Conservation (phyloP, 305 asterid genomes). For the Fraxinus baroniana region DNA sequence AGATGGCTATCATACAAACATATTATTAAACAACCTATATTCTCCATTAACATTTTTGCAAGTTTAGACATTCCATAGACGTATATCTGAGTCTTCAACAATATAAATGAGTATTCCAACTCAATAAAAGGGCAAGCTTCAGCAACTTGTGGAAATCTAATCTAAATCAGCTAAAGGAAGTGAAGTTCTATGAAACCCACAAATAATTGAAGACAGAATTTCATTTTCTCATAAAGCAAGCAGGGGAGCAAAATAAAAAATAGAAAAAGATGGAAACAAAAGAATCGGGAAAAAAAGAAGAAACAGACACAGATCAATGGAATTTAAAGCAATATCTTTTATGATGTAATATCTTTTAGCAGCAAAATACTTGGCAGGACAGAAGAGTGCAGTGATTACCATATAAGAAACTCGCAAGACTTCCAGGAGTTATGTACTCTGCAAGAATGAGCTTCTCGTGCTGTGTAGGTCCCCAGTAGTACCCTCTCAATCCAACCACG, state of each 20-base stretch:
- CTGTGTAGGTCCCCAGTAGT: slow-evolving; percentile 99
- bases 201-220: not conserved
- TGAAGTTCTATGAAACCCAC: not conserved
- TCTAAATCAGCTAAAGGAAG: not conserved
- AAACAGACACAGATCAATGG: not conserved
- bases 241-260: not conserved
- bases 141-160: not conserved
- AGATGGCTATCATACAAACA: not conserved
- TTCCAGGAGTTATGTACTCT: slow-evolving; percentile 91
- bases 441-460: slow-evolving; percentile 97
- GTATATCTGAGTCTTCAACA: not conserved
- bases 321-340: not conserved
- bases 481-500: slow-evolving; percentile 94
- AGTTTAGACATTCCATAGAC: not conserved
- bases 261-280: not conserved
- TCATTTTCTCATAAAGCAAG: not conserved
- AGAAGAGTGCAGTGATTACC: slow-evolving; percentile 46
- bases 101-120: not conserved
- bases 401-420: slow-evolving; percentile 82
- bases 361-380: not conserved
- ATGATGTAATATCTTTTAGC: not conserved
- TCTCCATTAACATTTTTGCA: not conserved
- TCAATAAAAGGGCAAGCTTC: not conserved
- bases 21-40: not conserved
- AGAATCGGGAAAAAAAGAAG: not conserved